Evolutionary conservation across 352 stramenopile genomes (phyloP), one percentile per base, ranked within the genome.

Genomic region (Phytophthora nicotianae): DNA sequence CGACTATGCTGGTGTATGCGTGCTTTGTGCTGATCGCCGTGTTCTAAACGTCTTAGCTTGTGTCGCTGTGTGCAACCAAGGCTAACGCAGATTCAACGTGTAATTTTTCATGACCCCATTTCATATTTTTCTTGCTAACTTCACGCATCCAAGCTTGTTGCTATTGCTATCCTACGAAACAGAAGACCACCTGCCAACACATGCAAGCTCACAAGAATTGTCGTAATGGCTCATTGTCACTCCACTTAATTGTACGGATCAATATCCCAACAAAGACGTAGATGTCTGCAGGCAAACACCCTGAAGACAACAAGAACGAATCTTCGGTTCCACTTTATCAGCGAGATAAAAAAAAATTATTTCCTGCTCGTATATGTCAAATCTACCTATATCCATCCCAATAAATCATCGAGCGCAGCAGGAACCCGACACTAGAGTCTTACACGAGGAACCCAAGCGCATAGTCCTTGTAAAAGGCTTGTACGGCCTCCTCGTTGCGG

Each of bases 21-120:
- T 97, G 93, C 73, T 99, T 99, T 83, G 97, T 99, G 38, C 93
- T 99, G 23, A 99, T 99, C 70, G 98, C 97, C 5, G 97, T 99
- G 38, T 99, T 99, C 77, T 99, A 88, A 61, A 51, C 46, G 21
- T 23, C 19, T 46, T 17, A 9, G 29, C 29, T 35, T 35, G 29
- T 35, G 29, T 35, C 29, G 29, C 24, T 29, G 24, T 29, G 24
- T 29, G 24, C 24, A 29, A 29, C 24, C 24, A 29, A 29, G 24
- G 24, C 24, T 29, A 3, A 7, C 7, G 24, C 29, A 35, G 29
- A 35, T 9, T 35, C 29, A 35, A 35, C 29, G 29, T 35, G 13
- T 9, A 35, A 35, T 35, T 35, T 13, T 35, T 14, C 29, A 35
- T 35, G 29, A 35, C 29, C 29, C 29, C 29, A 14, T 35, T 35